Conservation (phyloP, 352 stramenopile genomes). For the Globisporangium rhizosaccharum region DNA sequence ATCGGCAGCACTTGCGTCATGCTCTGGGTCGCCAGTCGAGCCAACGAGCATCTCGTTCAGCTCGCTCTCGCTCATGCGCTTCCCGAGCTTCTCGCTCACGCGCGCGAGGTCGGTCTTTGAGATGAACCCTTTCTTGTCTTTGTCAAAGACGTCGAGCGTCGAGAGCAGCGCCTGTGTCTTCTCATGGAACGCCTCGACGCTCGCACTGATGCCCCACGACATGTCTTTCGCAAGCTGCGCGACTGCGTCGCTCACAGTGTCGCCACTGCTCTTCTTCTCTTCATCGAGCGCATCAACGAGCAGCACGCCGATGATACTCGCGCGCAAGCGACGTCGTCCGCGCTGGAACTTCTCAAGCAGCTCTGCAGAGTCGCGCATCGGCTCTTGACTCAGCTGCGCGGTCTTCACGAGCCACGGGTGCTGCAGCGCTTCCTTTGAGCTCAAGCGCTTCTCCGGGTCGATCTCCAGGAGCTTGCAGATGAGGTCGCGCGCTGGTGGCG, state of each 20-base stretch:
- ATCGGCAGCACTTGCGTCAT: conserved; percentile 41
- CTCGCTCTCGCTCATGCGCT: conserved; percentile 65
- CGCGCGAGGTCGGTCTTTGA: conserved; percentile 69
- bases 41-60: conserved; percentile 83
- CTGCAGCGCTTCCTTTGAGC: conserved; percentile 50
- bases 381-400: conserved; percentile 43
- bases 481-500: conserved; percentile 51
- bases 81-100: conserved; percentile 67
- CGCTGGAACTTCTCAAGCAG: conserved; percentile 77
- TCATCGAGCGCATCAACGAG: conserved; percentile 53
- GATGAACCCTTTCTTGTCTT: conserved; percentile 78
- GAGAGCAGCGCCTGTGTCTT: conserved; percentile 66
- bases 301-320: conserved; percentile 75
- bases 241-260: conserved; percentile 17
- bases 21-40: conserved; percentile 63
- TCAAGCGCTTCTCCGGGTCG: conserved; percentile 61
- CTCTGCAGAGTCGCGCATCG: conserved; percentile 65
- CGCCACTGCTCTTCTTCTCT: conserved; percentile 11
- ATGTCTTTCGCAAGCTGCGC: conserved; percentile 39
- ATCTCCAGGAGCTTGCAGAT: conserved; percentile 68
- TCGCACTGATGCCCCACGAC: conserved; percentile 71
- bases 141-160: conserved; percentile 72
- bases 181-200: conserved; percentile 50
- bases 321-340: conserved; percentile 62
- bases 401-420: conserved; percentile 69